Evolutionary conservation across 176 grass and related monocot genomes (phyloP).

Genomic region (Poa annua): DNA sequence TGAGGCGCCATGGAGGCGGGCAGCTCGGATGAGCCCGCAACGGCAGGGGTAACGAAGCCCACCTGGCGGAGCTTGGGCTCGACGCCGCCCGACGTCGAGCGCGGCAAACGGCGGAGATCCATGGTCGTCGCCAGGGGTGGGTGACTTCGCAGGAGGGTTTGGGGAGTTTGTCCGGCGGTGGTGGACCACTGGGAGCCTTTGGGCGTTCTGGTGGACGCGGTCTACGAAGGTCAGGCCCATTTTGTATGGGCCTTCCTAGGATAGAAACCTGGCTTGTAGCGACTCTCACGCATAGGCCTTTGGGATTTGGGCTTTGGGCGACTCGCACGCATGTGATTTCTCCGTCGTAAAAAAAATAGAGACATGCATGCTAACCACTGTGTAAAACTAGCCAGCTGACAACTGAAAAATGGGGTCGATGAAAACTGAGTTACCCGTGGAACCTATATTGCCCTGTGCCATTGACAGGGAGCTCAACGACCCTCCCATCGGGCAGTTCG

Average conservation of each 20-base stretch:
- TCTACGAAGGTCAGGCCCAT: background rate
- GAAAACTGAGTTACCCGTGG: background rate
- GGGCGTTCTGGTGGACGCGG: background rate
- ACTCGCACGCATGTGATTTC: no score
- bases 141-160: constrained; percentile 28
- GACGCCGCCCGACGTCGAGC: constrained; percentile 55
- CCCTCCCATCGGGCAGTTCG: background rate
- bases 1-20: constrained; percentile 36
- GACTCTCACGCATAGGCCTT: no score
- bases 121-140: no score
- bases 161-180: constrained; percentile 12
- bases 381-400: no score
- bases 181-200: background rate
- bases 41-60: constrained; percentile 68
- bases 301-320: no score
- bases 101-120: constrained; percentile 63
- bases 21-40: constrained; percentile 37
- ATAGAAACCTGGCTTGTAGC: background rate
- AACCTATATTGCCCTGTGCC: background rate
- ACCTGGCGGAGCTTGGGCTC: constrained; percentile 87
- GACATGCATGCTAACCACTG: no score
- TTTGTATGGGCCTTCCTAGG: background rate
- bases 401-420: no score
- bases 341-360: no score
- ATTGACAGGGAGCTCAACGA: background rate